Base-by-base conservation (phyloP, 1,284 basidiomycete species). In the Mycena sp. region DNA sequence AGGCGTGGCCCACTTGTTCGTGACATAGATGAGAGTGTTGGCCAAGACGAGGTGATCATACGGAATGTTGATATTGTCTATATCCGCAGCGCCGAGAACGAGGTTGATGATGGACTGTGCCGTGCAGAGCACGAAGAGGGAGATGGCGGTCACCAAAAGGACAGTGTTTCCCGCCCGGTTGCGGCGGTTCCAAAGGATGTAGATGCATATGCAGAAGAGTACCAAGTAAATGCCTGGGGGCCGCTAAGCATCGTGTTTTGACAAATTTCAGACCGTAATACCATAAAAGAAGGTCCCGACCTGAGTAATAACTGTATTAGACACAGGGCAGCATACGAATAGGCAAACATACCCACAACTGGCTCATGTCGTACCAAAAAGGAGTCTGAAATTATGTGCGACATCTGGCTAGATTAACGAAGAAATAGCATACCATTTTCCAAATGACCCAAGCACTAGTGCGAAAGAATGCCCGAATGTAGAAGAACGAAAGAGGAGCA, bases 191-290 rank as follows among this genome's bases (percentile, higher is more conserved):
- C 49, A 28, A 6, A 61, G 52, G 12, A 55, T 49, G 52, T 61
- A 61, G 3, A 61, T 56, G 38, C 59, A 61, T 17, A 55, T 55
- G 38, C 59, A 61, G 52, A 61, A 61, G 38, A 55, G 51, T 19
- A 56, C 52, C 1, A 43, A 25, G 59, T 61, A 61, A 26, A 61
- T 61, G 10, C 59, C 53, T 55, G 21, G 14, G 21, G 9, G 6
- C 4, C 9, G 21, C 29, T 35, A 21, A 41, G 19, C 11, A 17
- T 17, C 21, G 3, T 35, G 4, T 17, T 29, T 32, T 4, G 17
- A 19, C 2, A 19, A 41, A 41, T 7, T 11, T 6, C 6, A 16
- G 7, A 17, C 40, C 6, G 12, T 41, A 41, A 41, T 7, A 46
- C 53, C 59, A 32, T 61, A 61, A 35, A 61, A 55, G 25, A 61